Evolutionary conservation across 2,329 filamentous ascomycete species (phyloP), one percentile per base, ranked within the genome.

Genomic region (Pseudocercospora pini-densiflorae): DNA sequence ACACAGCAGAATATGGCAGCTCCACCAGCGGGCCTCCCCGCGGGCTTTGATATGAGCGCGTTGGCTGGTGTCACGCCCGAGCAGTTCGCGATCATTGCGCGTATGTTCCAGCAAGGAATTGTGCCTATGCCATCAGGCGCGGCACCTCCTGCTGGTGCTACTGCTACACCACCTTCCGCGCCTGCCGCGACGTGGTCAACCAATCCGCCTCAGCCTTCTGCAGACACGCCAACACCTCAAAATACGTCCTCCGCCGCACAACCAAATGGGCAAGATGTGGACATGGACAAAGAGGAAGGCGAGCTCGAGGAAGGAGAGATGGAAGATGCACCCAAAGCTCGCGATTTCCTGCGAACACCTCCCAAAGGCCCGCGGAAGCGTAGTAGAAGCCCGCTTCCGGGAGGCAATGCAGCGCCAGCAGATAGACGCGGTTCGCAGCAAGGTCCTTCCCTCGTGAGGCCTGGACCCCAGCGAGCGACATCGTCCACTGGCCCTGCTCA

Each of bases 291-390:
- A 63, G 92, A 95, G 74, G 92, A 96, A 73, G 92, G 91, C 16
- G 92, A 96, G 77, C 77, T 95, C 69, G 92, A 94, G 72, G 91
- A 93, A 72, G 86, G 84, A 19, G 88, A 90, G 71, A 83, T 85
- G 58, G 60, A 68, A 24, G 69, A 65, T 1, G 59, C 40, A 10
- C 59, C 62, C 23, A 59, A 58, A 31, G 33, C 64, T 40, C 70
- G 69, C 7, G 71, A 71, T 14, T 75, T 74, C 57, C 66, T 75
- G 16, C 71, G 66, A 19, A 71, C 73, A 24, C 73, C 72, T 9
- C 74, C 75, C 2, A 76, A 71, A 31, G 73, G 74, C 12, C 73
- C 74, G 16, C 66, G 72, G n/a, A 70, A 72, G 49, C 69, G 68
- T 54, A 65, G 49, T 59, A 68, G 59, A 43, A 59, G 65, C 62